Evolutionary conservation across 2,329 filamentous ascomycete genomes (phyloP), one percentile per base, ranked within the genome.

Genomic region (Hymenoscyphus salicellus): DNA sequence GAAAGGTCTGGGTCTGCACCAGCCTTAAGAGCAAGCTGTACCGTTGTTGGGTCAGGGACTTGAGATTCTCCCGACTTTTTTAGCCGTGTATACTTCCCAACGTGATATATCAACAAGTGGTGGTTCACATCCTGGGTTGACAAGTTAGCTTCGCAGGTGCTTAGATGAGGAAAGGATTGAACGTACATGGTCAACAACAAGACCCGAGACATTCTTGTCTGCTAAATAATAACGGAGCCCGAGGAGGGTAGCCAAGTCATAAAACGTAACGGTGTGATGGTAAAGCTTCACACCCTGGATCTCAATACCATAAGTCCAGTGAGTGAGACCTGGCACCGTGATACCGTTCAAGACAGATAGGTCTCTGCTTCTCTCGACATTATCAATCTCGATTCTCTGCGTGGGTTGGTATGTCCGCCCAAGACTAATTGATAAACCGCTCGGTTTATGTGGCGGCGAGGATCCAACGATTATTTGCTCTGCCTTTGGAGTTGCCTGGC

Each of bases 281-380:
- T 63, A 59, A n/a, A 55, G 17, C 30, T 58, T 58, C 8, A 52
- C 16, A 33, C 23, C 38, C 26, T 14, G n/a, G 8, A 63, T 32
- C 33, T 63, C 55, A 30, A 63, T 55, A 5, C 61, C 61, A 36
- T 58, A 52, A 16, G 55, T 63, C 61, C 61, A 63, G 30, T 59
- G 55, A 11, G 20, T 49, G 10, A 63, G 33, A 46, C n/a, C 41
- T 23, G 41, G 41, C 1, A n/a, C 8, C 41, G 17, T 23, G 16
- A 23, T 17, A n/a, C 17, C 17, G 41, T n/a, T 20, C n/a, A 20
- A 20, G 4, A 11, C 38, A 10, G 7, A 17, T 23, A 10, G 14
- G 1, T 52, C 43, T 55, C n/a, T 41, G 3, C 33, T 46, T 30
- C 28, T 36, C 10, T 61, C 49, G 2, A 32, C 20, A 20, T 23